Evolutionary conservation across 306 rosid species (phyloP).

Genomic region (Quercus bicolor): DNA sequence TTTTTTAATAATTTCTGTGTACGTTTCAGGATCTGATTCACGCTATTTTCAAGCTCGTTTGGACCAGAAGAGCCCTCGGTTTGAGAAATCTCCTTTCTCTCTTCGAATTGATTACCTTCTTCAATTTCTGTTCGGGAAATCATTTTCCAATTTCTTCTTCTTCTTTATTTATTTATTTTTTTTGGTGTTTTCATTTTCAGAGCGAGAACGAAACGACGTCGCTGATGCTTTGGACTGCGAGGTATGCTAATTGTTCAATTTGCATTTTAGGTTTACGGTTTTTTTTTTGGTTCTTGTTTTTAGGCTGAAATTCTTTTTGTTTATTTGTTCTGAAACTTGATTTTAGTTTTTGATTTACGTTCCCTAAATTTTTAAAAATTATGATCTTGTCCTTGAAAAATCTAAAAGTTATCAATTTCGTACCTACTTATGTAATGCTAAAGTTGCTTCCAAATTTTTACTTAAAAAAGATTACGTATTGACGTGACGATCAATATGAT

Average conservation of each 20-base stretch:
- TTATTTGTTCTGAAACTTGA: no score
- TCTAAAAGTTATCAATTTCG: no score
- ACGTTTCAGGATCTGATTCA: slow-evolving; percentile 55
- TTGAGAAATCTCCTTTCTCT: not conserved
- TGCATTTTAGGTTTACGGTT: no score
- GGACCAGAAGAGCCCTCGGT: slow-evolving; percentile 70
- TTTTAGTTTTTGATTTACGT: no score
- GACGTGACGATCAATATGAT: no score
- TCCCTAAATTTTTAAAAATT: no score
- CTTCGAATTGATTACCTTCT: not conserved
- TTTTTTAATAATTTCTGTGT: not conserved
- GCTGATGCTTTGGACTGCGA: slow-evolving; percentile 48
- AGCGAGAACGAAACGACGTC: slow-evolving; percentile 50
- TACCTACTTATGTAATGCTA: no score
- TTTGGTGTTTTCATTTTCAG: slow-evolving; percentile 32
- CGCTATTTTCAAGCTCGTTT: slow-evolving; percentile 74
- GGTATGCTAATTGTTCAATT: slow-evolving; percentile 25
- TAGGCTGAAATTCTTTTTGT: no score
- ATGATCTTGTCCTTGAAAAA: no score
- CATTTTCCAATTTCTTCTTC: not conserved
- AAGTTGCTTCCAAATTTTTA: no score
- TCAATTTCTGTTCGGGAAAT: not conserved
- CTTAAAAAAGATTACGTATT: no score
- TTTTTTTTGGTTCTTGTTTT: no score
- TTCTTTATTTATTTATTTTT: not conserved